Conservation (phyloP, 2,329 filamentous ascomycete genomes). For the Zymoseptoria pseudotritici region DNA sequence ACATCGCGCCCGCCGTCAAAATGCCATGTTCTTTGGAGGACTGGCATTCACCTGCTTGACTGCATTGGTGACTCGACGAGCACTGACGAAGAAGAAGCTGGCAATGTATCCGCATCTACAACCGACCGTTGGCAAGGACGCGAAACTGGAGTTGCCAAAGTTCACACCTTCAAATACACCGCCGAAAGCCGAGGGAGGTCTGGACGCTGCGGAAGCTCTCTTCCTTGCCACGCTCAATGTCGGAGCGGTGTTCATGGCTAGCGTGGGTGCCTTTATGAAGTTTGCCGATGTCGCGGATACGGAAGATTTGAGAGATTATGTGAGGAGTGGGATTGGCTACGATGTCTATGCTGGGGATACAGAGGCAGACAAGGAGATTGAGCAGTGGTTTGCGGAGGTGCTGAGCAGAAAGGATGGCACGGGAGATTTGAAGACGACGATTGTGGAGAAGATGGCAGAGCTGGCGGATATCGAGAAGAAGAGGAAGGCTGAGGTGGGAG, state of each 20-base stretch:
- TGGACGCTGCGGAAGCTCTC: conserved; percentile 76
- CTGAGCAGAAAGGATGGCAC: conserved; percentile 42
- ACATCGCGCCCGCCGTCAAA: conserved; percentile 24
- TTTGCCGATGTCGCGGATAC: conserved; percentile 60
- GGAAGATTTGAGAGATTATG: conserved; percentile 53
- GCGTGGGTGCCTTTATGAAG: conserved; percentile 66
- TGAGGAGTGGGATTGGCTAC: conserved; percentile 49
- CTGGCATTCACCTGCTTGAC: conserved; percentile 68
- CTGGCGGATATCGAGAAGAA: conserved; percentile 22
- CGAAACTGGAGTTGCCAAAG: conserved; percentile 9
- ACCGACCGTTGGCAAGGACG: conserved; percentile 3
- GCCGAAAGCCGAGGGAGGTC: conserved; percentile 42
- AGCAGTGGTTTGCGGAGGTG: conserved; percentile 45
- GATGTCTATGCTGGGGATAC: conserved; percentile 49
- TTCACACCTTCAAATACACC: conserved; percentile 13
- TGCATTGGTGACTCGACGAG: conserved; percentile 54
- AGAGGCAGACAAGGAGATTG: conserved; percentile 47
- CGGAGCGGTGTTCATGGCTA: conserved; percentile 64
- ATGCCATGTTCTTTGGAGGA: conserved; percentile 61
- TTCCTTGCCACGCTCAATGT: conserved; percentile 84
- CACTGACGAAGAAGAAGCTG: conserved; percentile 60
- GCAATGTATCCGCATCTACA: conserved; percentile 48
- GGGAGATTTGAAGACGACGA: conserved; percentile 21
- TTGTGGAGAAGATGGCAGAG: conserved; percentile 26
- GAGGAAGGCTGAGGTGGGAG: conserved; percentile 7